Conservation (phyloP, 2,329 filamentous ascomycete species). For the Phymatotrichopsis omnivora region DNA sequence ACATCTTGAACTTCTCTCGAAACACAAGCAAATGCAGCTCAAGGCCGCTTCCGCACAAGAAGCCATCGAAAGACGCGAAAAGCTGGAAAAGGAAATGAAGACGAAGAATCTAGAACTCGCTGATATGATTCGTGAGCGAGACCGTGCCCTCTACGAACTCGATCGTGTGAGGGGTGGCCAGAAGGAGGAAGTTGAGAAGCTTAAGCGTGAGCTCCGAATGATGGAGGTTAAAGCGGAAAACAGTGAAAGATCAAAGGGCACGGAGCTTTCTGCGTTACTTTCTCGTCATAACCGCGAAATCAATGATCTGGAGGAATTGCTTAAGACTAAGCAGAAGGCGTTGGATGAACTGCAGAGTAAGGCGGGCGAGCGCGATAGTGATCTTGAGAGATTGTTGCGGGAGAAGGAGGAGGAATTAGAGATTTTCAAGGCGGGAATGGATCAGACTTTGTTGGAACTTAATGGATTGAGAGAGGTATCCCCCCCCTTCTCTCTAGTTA, state of each 20-base stretch:
- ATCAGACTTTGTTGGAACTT: slow-evolving; percentile 85
- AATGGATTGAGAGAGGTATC: slow-evolving; percentile 64
- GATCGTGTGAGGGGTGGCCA: slow-evolving; percentile 73
- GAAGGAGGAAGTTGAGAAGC: slow-evolving; percentile 87
- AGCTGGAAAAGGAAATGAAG: slow-evolving; percentile 94
- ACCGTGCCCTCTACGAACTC: slow-evolving; percentile 85
- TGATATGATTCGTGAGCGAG: slow-evolving; percentile 95
- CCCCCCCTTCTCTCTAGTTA: slow-evolving; percentile 11
- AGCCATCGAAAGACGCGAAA: slow-evolving; percentile 87
- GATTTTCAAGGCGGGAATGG: slow-evolving; percentile 96
- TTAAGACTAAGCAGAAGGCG: slow-evolving; percentile 79
- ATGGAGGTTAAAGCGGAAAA: slow-evolving; percentile 87
- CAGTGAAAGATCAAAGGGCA: slow-evolving; percentile 83
- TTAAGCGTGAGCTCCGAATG: slow-evolving; percentile 86
- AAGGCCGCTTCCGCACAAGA: slow-evolving; percentile 96
- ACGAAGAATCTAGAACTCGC: slow-evolving; percentile 98
- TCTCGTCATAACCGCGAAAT: slow-evolving; percentile 96
- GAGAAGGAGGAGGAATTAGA: slow-evolving; percentile 98
- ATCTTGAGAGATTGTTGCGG: slow-evolving; percentile 72
- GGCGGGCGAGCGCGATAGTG: slow-evolving; percentile 68
- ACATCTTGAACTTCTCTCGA: slow-evolving; percentile 87
- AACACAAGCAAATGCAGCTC: slow-evolving; percentile 90
- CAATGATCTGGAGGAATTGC: slow-evolving; percentile 86
- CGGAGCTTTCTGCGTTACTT: slow-evolving; percentile 87
- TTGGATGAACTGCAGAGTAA: slow-evolving; percentile 74